Conservation (phyloP, 2,329 filamentous ascomycete genomes). For the Xylaria sp. region DNA sequence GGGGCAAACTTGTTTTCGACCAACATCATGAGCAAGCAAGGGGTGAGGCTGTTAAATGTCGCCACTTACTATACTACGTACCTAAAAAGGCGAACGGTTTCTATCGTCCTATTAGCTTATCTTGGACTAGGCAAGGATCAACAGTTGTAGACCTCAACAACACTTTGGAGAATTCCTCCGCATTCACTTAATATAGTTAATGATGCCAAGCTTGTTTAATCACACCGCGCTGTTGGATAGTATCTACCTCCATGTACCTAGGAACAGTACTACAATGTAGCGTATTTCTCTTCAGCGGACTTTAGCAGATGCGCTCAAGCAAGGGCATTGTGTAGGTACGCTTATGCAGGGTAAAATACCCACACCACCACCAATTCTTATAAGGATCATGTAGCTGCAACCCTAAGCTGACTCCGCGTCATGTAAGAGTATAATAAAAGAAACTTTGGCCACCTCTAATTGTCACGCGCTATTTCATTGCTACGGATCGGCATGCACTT, state of each 20-base stretch:
- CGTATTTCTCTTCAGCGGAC: conserved; percentile 4
- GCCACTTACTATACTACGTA: conserved; percentile 5
- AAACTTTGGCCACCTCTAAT: conserved; percentile 23
- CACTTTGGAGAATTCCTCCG: background rate
- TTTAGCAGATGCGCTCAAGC: too few relatives aligned
- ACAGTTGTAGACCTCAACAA: too few relatives aligned
- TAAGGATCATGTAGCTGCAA: conserved; percentile 34
- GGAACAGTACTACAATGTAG: background rate
- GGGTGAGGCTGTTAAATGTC: conserved; percentile 7
- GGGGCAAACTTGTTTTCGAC: conserved; percentile 27
- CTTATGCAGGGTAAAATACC: background rate
- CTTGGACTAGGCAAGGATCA: too few relatives aligned
- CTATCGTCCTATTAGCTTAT: background rate
- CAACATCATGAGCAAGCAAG: background rate
- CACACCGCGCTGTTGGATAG: conserved; percentile 2
- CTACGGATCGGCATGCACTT: conserved; percentile 20
- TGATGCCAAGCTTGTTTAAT: conserved; percentile 13
- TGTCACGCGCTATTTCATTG: conserved; percentile 25
- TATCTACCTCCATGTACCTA: background rate
- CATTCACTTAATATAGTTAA: background rate
- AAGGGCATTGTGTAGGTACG: too few relatives aligned
- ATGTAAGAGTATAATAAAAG: conserved; percentile 36
- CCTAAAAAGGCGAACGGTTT: background rate
- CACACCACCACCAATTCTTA: conserved; percentile 1
- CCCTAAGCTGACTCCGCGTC: conserved; percentile 37